Evolutionary conservation across 306 rosid genomes (phyloP).

Genomic region (Citrullus colocynthis): DNA sequence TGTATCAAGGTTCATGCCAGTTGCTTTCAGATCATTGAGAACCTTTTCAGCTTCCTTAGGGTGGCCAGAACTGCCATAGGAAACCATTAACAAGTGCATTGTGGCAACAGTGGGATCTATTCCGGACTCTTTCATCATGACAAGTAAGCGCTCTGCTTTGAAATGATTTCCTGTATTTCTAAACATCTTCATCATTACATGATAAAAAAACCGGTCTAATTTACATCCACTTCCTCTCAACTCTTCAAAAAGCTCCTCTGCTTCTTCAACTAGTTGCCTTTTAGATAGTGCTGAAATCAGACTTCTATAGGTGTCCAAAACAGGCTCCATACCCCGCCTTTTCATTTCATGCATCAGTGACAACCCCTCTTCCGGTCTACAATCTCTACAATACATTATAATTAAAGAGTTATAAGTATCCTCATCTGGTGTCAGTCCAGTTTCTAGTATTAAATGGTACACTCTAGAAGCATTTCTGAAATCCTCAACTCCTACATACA

Average conservation of each 20-base stretch:
- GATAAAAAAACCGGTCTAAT: conserved; percentile 82
- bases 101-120: conserved; percentile 78
- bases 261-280: conserved; percentile 48
- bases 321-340: conserved; percentile 59
- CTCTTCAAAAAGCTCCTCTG: conserved; percentile 88
- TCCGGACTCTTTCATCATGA: conserved; percentile 74
- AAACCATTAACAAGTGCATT: conserved; percentile 90
- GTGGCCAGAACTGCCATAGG: conserved; percentile 80
- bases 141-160: conserved; percentile 65
- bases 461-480: conserved; percentile 42
- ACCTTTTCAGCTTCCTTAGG: conserved; percentile 87
- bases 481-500: conserved; percentile 62
- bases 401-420: conserved; percentile 69
- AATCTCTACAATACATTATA: conserved; percentile 80
- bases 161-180: conserved; percentile 67
- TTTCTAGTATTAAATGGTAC: conserved; percentile 53
- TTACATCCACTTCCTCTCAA: conserved; percentile 49
- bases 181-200: conserved; percentile 76
- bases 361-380: conserved; percentile 79
- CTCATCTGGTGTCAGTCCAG: conserved; percentile 58
- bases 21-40: conserved; percentile 55
- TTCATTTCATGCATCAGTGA: conserved; percentile 76
- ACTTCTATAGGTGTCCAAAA: conserved; percentile 77
- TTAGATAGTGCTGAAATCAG: conserved; percentile 77
- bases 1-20: conserved; percentile 46